These are phyloP conservation scores for Erodium moschatum DNA, from an alignment of 441 rosid genomes.

Conservation along the genomic window DNA sequence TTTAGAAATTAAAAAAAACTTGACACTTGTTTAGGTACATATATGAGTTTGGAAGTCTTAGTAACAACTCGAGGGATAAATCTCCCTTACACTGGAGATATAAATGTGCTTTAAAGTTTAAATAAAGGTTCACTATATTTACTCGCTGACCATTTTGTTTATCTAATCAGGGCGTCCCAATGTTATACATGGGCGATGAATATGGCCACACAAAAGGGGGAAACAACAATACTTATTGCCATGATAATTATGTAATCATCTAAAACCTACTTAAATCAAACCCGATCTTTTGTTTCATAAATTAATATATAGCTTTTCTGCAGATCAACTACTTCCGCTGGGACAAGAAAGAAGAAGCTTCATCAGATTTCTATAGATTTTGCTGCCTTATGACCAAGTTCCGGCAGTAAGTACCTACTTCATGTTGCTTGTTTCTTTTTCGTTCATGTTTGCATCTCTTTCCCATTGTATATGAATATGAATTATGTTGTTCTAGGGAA, in stretches of 20 bases:
- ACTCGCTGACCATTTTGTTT: slow-evolving; percentile 20
- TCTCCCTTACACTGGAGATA: background rate
- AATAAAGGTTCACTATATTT: slow-evolving; percentile 10
- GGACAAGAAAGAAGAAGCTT: slow-evolving; percentile 86
- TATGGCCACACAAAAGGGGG: slow-evolving; percentile 97
- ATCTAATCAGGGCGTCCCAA: slow-evolving; percentile 73
- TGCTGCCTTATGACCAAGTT: slow-evolving; percentile 71
- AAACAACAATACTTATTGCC: slow-evolving; percentile 93
- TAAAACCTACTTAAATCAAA: slow-evolving; percentile 16
- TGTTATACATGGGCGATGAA: slow-evolving; percentile 94
- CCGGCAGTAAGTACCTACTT: slow-evolving; percentile 47
- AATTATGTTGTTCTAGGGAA: slow-evolving; percentile 45
- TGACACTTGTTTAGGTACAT: background rate
- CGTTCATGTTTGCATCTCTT: slow-evolving; percentile 4
- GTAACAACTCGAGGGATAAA: background rate
- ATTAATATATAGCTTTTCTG: slow-evolving; percentile 20
- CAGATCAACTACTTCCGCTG: slow-evolving; percentile 82
- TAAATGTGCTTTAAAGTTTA: background rate
- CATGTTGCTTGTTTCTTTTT: slow-evolving; percentile 8
- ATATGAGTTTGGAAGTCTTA: background rate
- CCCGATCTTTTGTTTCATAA: slow-evolving; percentile 12
- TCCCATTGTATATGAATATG: slow-evolving; percentile 11
- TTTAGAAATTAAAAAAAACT: too few species aligned
- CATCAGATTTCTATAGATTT: slow-evolving; percentile 69
- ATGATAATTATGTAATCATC: slow-evolving; percentile 66